phyloP scores from a whole-genome alignment of 1,284 basidiomycete genomes.

The Stygiomarasmius scandens region DNA sequence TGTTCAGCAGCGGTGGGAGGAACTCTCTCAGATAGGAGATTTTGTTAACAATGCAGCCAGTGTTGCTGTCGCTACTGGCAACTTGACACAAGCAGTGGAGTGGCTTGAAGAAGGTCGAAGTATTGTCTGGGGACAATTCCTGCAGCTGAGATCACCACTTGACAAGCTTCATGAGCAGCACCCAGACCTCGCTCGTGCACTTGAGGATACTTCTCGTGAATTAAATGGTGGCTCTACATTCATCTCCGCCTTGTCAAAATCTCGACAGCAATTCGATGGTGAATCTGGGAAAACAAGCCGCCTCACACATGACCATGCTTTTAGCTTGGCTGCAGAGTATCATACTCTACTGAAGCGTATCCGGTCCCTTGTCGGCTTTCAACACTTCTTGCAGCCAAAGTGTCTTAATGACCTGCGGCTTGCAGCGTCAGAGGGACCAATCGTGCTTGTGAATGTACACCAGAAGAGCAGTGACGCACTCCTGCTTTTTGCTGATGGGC shows the following conservation, averaged over 20 bases:
- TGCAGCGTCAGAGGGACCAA: background rate
- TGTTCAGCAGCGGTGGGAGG: conserved; percentile 6
- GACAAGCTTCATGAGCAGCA: conserved; percentile 17
- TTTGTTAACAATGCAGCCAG: conserved; percentile 9
- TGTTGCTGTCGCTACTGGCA: conserved; percentile 6
- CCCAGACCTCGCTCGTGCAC: conserved; percentile 16
- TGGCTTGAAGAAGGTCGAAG: conserved; percentile 27
- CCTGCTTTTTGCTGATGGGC: background rate
- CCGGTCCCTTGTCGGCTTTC: background rate
- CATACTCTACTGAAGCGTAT: conserved; percentile 6
- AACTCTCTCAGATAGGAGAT: background rate
- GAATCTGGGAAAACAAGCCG: conserved; percentile 1
- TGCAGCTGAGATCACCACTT: conserved; percentile 23
- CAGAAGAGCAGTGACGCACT: background rate
- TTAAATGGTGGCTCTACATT: background rate
- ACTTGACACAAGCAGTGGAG: conserved; percentile 20
- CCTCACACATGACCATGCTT: conserved; percentile 7
- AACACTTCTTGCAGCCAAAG: conserved; percentile 5
- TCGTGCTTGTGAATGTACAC: conserved; percentile 3
- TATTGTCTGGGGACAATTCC: conserved; percentile 24
- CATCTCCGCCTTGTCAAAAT: background rate
- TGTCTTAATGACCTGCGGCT: background rate
- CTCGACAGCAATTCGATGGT: background rate
- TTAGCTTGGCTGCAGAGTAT: conserved; percentile 14
- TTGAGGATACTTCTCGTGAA: conserved; percentile 10